These are phyloP conservation scores for Saccharomycopsis sp. DNA, from an alignment of 805 yeast genomes.

Conservation along the genomic window DNA sequence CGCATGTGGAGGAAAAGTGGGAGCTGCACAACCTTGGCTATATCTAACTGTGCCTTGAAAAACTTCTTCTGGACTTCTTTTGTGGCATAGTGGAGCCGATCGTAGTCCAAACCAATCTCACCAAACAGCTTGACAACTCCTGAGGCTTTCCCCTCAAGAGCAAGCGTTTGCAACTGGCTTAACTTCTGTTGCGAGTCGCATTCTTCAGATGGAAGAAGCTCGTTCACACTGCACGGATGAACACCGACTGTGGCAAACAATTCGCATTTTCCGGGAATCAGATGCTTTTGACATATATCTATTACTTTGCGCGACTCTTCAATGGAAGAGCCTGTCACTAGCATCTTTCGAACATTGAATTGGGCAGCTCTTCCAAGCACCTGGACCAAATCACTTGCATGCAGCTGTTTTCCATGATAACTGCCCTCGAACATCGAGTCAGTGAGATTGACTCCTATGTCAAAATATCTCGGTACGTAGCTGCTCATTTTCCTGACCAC, in stretches of 20 bases:
- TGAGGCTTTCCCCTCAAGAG: constrained; percentile 37
- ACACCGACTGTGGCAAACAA: constrained; percentile 80
- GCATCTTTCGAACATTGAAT: constrained; percentile 58
- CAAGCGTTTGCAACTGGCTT: constrained; percentile 41
- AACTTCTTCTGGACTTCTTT: constrained; percentile 58
- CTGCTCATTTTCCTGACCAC: not conserved
- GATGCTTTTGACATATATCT: constrained; percentile 40
- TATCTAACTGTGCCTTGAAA: constrained; percentile 68
- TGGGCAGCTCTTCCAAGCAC: constrained; percentile 62
- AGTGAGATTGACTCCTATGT: constrained; percentile 70
- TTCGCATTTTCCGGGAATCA: constrained; percentile 24
- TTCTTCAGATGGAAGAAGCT: constrained; percentile 33
- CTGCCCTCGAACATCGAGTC: constrained; percentile 83
- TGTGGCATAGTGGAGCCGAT: constrained; percentile 71
- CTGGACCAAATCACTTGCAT: constrained; percentile 54
- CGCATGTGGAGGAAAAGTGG: constrained; percentile 92
- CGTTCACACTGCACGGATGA: constrained; percentile 85
- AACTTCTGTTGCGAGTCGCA: constrained; percentile 30
- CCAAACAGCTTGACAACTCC: constrained; percentile 80
- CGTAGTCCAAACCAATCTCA: constrained; percentile 93
- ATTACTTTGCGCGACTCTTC: constrained; percentile 59
- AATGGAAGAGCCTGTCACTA: constrained; percentile 79
- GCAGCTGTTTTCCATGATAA: constrained; percentile 66
- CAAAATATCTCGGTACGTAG: constrained; percentile 27
- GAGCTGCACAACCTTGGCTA: constrained; percentile 45